phyloP scores from a whole-genome alignment of 192 early-diverging fungal genomes.

The Pilobolus umbonatus region DNA sequence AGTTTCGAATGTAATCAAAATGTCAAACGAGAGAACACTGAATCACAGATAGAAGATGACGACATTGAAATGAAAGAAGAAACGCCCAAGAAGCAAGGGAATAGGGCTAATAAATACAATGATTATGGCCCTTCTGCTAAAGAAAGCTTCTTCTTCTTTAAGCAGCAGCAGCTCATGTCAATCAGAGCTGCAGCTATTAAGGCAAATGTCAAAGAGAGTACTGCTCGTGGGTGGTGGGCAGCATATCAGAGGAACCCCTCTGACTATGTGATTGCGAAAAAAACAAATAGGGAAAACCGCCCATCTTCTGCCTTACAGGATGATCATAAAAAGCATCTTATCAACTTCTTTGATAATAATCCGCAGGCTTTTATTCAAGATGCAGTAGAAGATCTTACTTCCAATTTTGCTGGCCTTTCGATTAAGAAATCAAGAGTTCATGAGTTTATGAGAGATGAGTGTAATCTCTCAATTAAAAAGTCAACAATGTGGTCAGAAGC shows the following conservation, averaged over 20 bases:
- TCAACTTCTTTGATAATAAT: neutral
- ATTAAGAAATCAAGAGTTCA: conserved; percentile 8
- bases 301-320: neutral
- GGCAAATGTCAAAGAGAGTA: neutral
- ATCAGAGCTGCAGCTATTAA: neutral
- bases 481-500: neutral
- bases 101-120: too few relatives aligned
- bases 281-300: neutral
- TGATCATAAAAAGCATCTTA: neutral
- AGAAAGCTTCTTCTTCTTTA: neutral
- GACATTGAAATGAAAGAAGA: too few relatives aligned
- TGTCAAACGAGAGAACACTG: too few relatives aligned
- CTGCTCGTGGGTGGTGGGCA: neutral
- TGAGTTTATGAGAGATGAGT: conserved; percentile 7
- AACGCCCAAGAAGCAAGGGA: too few relatives aligned
- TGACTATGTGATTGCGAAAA: neutral
- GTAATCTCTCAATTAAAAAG: neutral
- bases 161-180: neutral
- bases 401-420: neutral
- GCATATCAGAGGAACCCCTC: neutral
- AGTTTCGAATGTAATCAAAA: too few relatives aligned
- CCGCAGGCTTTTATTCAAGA: neutral
- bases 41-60: too few relatives aligned
- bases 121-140: too few relatives aligned
- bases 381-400: neutral